phyloP scores from a whole-genome alignment of 2,329 filamentous ascomycete genomes.

The Cephalotrichum gorgonifer region DNA sequence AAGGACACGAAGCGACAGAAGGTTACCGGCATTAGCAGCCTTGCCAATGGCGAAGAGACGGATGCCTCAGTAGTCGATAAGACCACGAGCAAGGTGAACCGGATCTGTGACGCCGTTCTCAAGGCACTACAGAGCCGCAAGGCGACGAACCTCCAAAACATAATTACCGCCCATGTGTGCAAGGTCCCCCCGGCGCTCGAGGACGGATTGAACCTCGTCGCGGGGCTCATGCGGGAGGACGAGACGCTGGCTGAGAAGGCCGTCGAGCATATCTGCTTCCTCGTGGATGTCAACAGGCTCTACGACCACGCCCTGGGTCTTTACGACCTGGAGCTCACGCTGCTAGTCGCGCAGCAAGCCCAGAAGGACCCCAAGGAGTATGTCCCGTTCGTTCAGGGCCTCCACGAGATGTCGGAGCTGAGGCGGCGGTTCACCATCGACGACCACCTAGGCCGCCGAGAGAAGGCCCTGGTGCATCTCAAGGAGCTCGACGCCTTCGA shows the following conservation, averaged over 20 bases:
- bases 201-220: slow-evolving; percentile 70
- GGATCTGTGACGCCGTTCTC: slow-evolving; percentile 78
- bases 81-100: slow-evolving; percentile 61
- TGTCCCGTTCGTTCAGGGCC: slow-evolving; percentile 80
- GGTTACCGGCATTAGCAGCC: slow-evolving; percentile 7
- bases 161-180: slow-evolving; percentile 90
- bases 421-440: slow-evolving; percentile 79
- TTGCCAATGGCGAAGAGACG: background rate
- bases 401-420: slow-evolving; percentile 63
- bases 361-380: slow-evolving; percentile 95
- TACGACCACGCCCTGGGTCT: slow-evolving; percentile 86
- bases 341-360: slow-evolving; percentile 88
- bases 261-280: slow-evolving; percentile 94
- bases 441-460: slow-evolving; percentile 66
- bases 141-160: slow-evolving; percentile 68
- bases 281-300: slow-evolving; percentile 83
- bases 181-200: slow-evolving; percentile 86
- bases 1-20: slow-evolving; percentile 60
- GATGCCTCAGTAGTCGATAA: background rate
- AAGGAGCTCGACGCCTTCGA: slow-evolving; percentile 64
- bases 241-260: slow-evolving; percentile 72
- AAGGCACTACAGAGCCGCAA: slow-evolving; percentile 52
- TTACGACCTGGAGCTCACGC: slow-evolving; percentile 81
- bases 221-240: slow-evolving; percentile 59
- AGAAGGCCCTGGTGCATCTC: slow-evolving; percentile 70